Base-by-base conservation (phyloP, 305 asterid species). In the Fraxinus angustifolia region DNA sequence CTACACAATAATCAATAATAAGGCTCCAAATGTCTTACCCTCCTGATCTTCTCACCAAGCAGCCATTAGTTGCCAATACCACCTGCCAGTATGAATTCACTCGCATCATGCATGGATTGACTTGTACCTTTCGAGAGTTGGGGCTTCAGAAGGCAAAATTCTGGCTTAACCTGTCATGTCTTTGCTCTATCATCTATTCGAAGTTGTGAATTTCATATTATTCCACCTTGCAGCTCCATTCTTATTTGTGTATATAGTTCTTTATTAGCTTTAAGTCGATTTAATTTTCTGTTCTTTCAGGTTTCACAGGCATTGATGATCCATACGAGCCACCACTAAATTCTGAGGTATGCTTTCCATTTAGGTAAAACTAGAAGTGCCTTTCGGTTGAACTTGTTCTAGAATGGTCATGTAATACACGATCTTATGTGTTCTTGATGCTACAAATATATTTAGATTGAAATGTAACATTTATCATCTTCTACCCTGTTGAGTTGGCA, bases 301-400 rank as follows among this genome's bases (percentile, higher is more conserved):
- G 96, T 83, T 94, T 94, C 87, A 94, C 98, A 3, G 98, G 97
- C 74, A 86, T 94, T 79, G 97, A 94, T 79, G 98, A 94, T 88
- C 98, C 97, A 67, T 94, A 94, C 65, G 98, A 94, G 85, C 88
- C 93, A 53, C 98, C 98, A 26, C 62, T 90, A 78, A 90, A 89
- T 84, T 85, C 93, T 31, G 98, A 94, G 97, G 98, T 92, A 89
- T 30, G 71, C 65, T 60, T 82, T 75, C 70, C 77, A 60, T 60
- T 56, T 73, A 30, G 71, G 28, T 70, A 33, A 74, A 72, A 48
- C 79, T 34, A 35, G 31, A 80, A 75, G 58, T 62, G 31, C 34
- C 35, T 74, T 62, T 62, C 79, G 50, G 38, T 75, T 30, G 48
- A 17, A 76, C 79, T 75, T 36, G 8, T 56, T 62, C 70, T 48